Evolutionary conservation across 73 alveolate species (phyloP).

Genomic region (Tetrahymena elliotti): DNA sequence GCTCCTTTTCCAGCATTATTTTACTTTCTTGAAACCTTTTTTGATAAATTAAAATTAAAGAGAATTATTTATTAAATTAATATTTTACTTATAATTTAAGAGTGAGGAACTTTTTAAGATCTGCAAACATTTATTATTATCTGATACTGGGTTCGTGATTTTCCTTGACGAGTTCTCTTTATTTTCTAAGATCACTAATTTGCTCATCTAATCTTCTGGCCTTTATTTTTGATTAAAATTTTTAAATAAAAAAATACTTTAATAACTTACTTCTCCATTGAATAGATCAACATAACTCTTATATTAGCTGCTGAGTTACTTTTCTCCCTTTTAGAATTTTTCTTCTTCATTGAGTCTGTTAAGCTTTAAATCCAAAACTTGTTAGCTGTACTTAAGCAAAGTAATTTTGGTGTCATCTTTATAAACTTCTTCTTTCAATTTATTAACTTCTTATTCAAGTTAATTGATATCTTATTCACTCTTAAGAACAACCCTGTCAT

Average conservation of each 20-base stretch:
- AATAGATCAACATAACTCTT: not conserved
- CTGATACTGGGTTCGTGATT: slow-evolving; percentile 39
- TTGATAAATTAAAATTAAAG: not conserved
- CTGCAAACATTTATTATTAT: not conserved
- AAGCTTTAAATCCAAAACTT: slow-evolving; percentile 3
- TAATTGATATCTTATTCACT: slow-evolving; percentile 12
- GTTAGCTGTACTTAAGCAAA: slow-evolving; percentile 1
- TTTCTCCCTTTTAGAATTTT: not conserved
- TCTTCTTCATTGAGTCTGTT: slow-evolving; percentile 16
- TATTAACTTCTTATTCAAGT: slow-evolving; percentile 23
- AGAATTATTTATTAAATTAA: not conserved
- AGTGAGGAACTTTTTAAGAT: not conserved
- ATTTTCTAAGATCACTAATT: not conserved
- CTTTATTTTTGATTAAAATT: not conserved
- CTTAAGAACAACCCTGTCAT: slow-evolving; percentile 26
- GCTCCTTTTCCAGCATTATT: not conserved
- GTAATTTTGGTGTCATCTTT: slow-evolving; percentile 17
- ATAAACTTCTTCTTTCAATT: slow-evolving; percentile 35
- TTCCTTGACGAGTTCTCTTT: slow-evolving; percentile 32
- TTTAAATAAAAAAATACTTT: not conserved
- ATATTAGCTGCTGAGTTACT: not conserved
- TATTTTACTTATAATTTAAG: not conserved
- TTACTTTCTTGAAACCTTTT: not conserved
- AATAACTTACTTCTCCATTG: not conserved
- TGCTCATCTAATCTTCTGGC: not conserved